A percentile compares a stretch with the other conserved stretches of the same genome.
Evolutionary conservation across 1,284 basidiomycete species (phyloP).

Genomic region (Ceratobasidium sp.): DNA sequence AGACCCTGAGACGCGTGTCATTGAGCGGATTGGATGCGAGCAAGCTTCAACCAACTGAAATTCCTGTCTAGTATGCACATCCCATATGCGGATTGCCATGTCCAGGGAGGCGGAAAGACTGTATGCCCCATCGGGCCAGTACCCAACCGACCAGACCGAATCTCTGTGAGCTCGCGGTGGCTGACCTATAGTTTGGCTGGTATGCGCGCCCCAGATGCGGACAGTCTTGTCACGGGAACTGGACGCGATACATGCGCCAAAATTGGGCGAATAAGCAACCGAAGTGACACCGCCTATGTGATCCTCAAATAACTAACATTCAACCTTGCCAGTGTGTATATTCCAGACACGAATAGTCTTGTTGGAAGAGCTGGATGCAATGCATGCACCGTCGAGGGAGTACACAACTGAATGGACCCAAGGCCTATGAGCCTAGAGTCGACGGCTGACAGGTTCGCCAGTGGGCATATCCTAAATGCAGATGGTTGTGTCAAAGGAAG

Average conservation of each 20-base stretch:
- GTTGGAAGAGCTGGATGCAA: not conserved
- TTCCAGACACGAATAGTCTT: not conserved
- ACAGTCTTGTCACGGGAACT: no score
- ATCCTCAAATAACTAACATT: not conserved
- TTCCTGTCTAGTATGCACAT: no score
- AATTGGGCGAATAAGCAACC: not conserved
- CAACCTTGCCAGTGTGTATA: not conserved
- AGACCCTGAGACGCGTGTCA: no score
- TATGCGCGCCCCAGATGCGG: no score
- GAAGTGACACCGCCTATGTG: not conserved
- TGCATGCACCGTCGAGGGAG: not conserved
- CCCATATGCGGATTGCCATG: not conserved
- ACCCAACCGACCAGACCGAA: not conserved
- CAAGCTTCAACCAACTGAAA: no score
- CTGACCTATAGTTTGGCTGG: no score
- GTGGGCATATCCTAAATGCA: not conserved
- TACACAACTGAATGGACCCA: not conserved
- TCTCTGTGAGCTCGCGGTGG: no score
- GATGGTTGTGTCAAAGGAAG: constrained; percentile 15
- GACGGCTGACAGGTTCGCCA: not conserved
- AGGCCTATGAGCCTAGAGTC: not conserved
- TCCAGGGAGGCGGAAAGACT: not conserved
- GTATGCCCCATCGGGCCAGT: not conserved
- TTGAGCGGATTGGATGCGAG: no score
- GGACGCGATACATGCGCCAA: no score